Evolutionary conservation across 306 rosid genomes (phyloP).

Genomic region (Malus domestica): ASM211411v1 NC_041799.1:37431001-37431500

Average conservation of each 20-base stretch:
- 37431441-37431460: slow-evolving; percentile 81
- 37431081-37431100: not conserved
- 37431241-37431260: not conserved
- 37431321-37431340: slow-evolving; percentile 5
- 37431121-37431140: not conserved
- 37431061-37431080: slow-evolving; percentile 73
- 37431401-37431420: slow-evolving; percentile 90
- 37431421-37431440: slow-evolving; percentile 78
- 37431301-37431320: not conserved
- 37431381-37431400: slow-evolving; percentile 77
- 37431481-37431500: slow-evolving; percentile 51
- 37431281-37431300: not conserved
- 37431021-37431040: slow-evolving; percentile 83
- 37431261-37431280: not conserved
- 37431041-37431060: slow-evolving; percentile 80
- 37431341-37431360: slow-evolving; percentile 15
- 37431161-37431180: not conserved
- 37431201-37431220: not conserved
- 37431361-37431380: slow-evolving; percentile 59
- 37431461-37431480: slow-evolving; percentile 55
- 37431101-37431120: not conserved
- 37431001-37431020: slow-evolving; percentile 98
- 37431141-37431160: not conserved
- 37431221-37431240: not conserved
- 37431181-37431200: not conserved